Evolutionary conservation across 148 eudicot species (phyloP).

Genomic region (Rhododendron ferrugineum): DNA sequence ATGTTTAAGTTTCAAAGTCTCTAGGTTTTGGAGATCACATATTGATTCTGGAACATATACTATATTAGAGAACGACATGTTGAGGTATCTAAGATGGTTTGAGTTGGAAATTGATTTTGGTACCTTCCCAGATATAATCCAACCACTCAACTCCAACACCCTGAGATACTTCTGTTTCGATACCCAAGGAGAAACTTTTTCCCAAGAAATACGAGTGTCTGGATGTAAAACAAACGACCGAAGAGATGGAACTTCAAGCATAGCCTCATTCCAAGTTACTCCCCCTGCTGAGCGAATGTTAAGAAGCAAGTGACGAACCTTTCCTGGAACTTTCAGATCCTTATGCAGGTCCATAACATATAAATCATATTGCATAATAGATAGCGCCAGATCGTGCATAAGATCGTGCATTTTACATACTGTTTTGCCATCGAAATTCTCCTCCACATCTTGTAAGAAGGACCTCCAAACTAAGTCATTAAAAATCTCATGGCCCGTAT

Average conservation of each 20-base stretch:
- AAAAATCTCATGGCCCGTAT: too few relatives aligned
- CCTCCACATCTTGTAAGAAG: conserved; percentile 8
- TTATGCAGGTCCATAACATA: background rate
- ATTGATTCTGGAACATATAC: background rate
- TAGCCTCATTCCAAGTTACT: background rate
- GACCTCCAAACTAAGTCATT: conserved; percentile 1
- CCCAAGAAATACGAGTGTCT: background rate
- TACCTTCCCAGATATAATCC: too few relatives aligned
- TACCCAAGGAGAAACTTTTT: too few relatives aligned
- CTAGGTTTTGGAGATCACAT: background rate
- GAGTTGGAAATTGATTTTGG: background rate
- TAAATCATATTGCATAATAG: background rate
- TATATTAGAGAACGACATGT: background rate
- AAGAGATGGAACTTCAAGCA: background rate
- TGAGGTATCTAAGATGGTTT: background rate
- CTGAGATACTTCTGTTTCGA: background rate
- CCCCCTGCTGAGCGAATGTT: background rate
- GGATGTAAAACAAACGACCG: background rate
- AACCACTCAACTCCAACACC: background rate
- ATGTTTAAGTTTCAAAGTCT: background rate
- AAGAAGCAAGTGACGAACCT: background rate
- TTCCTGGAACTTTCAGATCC: background rate
- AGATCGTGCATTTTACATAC: conserved; percentile 17
- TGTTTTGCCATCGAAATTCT: background rate
- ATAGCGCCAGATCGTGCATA: too few relatives aligned